Evolutionary conservation across 2,329 filamentous ascomycete genomes (phyloP), one percentile per base, ranked within the genome.

Genomic region (Pyrenophora teres): DNA sequence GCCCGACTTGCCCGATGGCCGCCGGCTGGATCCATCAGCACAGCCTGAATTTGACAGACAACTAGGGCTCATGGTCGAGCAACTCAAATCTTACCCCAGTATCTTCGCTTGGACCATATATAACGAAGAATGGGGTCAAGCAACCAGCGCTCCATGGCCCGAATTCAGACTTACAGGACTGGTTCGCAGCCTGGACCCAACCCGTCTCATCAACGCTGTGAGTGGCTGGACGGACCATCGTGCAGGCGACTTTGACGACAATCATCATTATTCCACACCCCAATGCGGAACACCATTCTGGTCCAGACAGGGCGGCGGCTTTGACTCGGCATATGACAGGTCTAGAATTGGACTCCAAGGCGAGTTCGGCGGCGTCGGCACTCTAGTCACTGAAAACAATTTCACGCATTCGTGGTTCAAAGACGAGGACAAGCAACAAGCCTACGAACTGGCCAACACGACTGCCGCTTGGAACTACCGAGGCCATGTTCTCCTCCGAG

Each of bases 211-310:
- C 33, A 79, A 88, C 67, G 76, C 85, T 1, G 83, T 81, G 0
- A 83, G 79, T 0, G 87, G 87, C 0, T 90, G 87, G 87, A 65
- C 78, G 25, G 87, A 90, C 47, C 85, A 89, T 19, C 85, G 85
- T 0, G 85, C 80, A 2, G 87, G 87, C 0, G 87, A 90, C 64
- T 89, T 71, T 52, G 65, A 69, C 23, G 87, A 90, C 52, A 89
- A 89, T 58, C 87, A 89, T 59, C 85, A 89, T 66, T 90, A 90
- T 66, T 83, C 87, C 0, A 85, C 83, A 36, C 84, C 87, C 0
- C 87, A 90, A 62, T 90, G 87, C 53, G 87, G 87, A 6, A 81
- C 86, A 0, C 87, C 87, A 0, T 89, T 85, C 64, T 88, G 86
- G 70, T 88, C 85, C 0, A 77, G 75, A 3, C 3, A 78, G 75